These are phyloP conservation scores for Toxoplasma gondii DNA, from an alignment of 169 alveolate genomes.

Conservation along the genomic window DNA sequence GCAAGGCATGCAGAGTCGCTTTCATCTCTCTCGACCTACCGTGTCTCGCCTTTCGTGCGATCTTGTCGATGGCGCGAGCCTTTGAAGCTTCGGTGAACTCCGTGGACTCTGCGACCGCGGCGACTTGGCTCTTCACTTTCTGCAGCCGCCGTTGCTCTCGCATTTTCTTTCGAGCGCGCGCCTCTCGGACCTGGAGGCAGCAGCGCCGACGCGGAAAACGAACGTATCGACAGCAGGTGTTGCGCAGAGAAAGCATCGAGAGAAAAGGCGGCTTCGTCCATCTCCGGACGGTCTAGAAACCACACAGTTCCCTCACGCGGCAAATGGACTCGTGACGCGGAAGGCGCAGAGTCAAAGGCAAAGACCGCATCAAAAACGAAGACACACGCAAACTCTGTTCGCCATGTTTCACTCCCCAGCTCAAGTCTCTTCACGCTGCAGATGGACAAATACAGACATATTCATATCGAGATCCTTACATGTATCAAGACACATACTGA, in stretches of 20 bases:
- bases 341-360: too few relatives aligned
- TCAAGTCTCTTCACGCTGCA: too few relatives aligned
- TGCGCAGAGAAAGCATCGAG: neutral
- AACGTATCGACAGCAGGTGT: neutral
- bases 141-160: slow-evolving; percentile 52
- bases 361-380: too few relatives aligned
- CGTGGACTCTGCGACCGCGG: slow-evolving; percentile 22
- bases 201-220: neutral
- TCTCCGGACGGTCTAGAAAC: neutral
- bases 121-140: slow-evolving; percentile 46
- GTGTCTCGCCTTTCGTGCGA: slow-evolving; percentile 19
- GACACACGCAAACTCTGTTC: too few relatives aligned
- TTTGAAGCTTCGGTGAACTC: slow-evolving; percentile 58
- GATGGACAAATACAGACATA: too few relatives aligned
- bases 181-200: slow-evolving; percentile 56
- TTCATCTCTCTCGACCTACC: slow-evolving; percentile 3
- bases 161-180: slow-evolving; percentile 54
- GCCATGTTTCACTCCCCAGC: too few relatives aligned
- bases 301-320: too few relatives aligned
- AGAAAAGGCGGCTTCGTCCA: too few relatives aligned
- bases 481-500: neutral
- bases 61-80: slow-evolving; percentile 56
- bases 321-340: too few relatives aligned
- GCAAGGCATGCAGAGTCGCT: too few relatives aligned
- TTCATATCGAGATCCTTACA: too few relatives aligned